Conservation (phyloP, 768 basidiomycete species). For the Tricholoma bakamatsutake region DNA sequence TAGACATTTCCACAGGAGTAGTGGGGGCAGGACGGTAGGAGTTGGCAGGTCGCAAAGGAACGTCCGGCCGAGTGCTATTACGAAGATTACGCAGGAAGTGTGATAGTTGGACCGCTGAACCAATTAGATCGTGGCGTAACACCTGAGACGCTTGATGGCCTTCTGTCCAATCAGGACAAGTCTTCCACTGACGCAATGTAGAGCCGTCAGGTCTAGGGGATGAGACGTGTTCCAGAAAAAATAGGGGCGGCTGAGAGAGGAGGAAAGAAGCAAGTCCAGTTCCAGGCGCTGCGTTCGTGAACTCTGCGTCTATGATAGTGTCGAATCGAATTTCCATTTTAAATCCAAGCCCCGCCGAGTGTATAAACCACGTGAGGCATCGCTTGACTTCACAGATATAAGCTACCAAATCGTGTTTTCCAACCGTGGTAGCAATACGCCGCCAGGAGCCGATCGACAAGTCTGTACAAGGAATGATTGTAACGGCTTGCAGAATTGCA, state of each 20-base stretch:
- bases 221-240: conserved; percentile 53
- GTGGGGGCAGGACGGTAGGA: conserved; percentile 27
- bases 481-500: conserved; percentile 44
- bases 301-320: conserved; percentile 51
- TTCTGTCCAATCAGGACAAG: conserved; percentile 74
- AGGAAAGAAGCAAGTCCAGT: conserved; percentile 55
- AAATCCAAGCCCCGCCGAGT: conserved; percentile 65
- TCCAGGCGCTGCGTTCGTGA: conserved; percentile 48
- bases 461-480: conserved; percentile 70
- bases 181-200: conserved; percentile 47
- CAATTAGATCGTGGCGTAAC: conserved; percentile 59
- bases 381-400: conserved; percentile 66
- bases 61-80: conserved; percentile 24
- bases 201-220: conserved; percentile 25
- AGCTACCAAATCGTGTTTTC: conserved; percentile 64
- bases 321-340: conserved; percentile 82
- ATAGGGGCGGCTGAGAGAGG: conserved; percentile 62
- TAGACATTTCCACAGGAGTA: conserved; percentile 33
- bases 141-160: conserved; percentile 60
- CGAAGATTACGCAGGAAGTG: conserved; percentile 48
- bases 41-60: conserved; percentile 30
- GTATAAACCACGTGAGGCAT: conserved; percentile 75
- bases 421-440: conserved; percentile 52
- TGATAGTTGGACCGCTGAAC: conserved; percentile 54
- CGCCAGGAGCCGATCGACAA: conserved; percentile 76